These are phyloP conservation scores for Cubamyces lactineus DNA, from an alignment of 768 basidiomycete species.

Conservation along the genomic window DNA sequence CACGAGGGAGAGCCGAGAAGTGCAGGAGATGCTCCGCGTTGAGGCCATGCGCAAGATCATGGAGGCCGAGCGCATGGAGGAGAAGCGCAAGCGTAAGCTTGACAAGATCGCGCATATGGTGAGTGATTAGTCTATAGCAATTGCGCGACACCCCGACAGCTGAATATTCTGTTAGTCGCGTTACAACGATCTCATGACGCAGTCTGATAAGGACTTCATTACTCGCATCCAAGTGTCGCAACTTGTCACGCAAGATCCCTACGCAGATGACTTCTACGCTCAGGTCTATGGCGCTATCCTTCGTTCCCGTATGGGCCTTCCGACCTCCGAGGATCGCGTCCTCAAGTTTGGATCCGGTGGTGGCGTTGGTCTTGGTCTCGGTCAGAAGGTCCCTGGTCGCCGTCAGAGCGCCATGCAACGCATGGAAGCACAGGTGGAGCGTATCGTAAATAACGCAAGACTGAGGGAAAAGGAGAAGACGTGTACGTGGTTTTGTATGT, in stretches of 20 bases:
- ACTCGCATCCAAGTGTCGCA: slow-evolving; percentile 99
- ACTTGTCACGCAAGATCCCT: slow-evolving; percentile 95
- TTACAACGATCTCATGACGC: slow-evolving; percentile 95
- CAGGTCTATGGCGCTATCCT: slow-evolving; percentile 91
- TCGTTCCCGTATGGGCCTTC: slow-evolving; percentile 76
- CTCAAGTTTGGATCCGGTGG: slow-evolving; percentile 83
- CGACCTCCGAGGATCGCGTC: slow-evolving; percentile 74
- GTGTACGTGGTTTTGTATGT: slow-evolving; percentile 21
- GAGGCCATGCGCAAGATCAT: slow-evolving; percentile 90
- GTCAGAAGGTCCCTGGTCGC: slow-evolving; percentile 66
- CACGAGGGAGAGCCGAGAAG: slow-evolving; percentile 45
- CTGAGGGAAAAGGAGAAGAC: slow-evolving; percentile 86
- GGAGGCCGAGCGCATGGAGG: slow-evolving; percentile 88
- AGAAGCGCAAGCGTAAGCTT: slow-evolving; percentile 77
- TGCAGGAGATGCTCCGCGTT: slow-evolving; percentile 70
- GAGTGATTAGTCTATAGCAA: slow-evolving; percentile 24
- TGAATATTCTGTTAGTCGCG: slow-evolving; percentile 61
- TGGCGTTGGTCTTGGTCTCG: slow-evolving; percentile 83
- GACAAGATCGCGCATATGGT: slow-evolving; percentile 92
- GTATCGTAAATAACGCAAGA: slow-evolving; percentile 91
- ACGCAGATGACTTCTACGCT: slow-evolving; percentile 97
- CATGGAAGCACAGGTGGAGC: slow-evolving; percentile 94
- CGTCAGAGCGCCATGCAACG: slow-evolving; percentile 87
- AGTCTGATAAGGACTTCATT: slow-evolving; percentile 99
- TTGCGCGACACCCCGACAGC: slow-evolving; percentile 6